These are phyloP conservation scores for Metroxylon sagu DNA, from an alignment of 176 grass and related monocot genomes.

Conservation along the genomic window DNA sequence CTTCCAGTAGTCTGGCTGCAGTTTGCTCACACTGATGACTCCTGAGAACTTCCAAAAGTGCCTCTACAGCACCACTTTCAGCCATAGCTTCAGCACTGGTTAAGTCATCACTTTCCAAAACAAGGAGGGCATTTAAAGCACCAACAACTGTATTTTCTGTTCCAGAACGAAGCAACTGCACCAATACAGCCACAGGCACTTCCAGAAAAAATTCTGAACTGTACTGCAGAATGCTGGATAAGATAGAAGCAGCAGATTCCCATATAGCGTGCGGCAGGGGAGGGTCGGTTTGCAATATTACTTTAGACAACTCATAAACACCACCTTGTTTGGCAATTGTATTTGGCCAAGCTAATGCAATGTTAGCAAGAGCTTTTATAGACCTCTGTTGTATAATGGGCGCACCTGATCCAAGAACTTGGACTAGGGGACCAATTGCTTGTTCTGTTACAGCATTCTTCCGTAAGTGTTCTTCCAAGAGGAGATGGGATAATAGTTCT, in stretches of 20 bases:
- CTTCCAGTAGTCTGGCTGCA: slow-evolving; percentile 92
- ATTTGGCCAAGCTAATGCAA: slow-evolving; percentile 96
- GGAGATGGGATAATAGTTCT: slow-evolving; percentile 88
- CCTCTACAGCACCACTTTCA: slow-evolving; percentile 93
- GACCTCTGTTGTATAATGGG: slow-evolving; percentile 88
- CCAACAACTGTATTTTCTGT: slow-evolving; percentile 86
- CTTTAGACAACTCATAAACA: slow-evolving; percentile 94
- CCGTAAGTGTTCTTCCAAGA: slow-evolving; percentile 90
- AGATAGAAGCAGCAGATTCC: slow-evolving; percentile 92
- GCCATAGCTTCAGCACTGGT: slow-evolving; percentile 99
- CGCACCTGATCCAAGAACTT: slow-evolving; percentile 82
- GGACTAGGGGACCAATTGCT: slow-evolving; percentile 83
- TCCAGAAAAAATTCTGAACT: slow-evolving; percentile 97
- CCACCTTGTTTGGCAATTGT: slow-evolving; percentile 97
- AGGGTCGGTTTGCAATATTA: slow-evolving; percentile 75
- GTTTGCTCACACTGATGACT: slow-evolving; percentile 98
- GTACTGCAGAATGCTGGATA: slow-evolving; percentile 96
- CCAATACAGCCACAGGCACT: slow-evolving; percentile 92
- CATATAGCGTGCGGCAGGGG: slow-evolving; percentile 94
- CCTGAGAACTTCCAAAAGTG: slow-evolving; percentile 72
- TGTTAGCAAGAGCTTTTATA: slow-evolving; percentile 90
- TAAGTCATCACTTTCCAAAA: slow-evolving; percentile 98
- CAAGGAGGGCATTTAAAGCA: slow-evolving; percentile 91
- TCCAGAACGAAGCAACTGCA: slow-evolving; percentile 83
- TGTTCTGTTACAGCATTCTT: slow-evolving; percentile 85